Evolutionary conservation across 2,329 filamentous ascomycete genomes (phyloP), one percentile per base, ranked within the genome.

Genomic region (Penicillium sp.): DNA sequence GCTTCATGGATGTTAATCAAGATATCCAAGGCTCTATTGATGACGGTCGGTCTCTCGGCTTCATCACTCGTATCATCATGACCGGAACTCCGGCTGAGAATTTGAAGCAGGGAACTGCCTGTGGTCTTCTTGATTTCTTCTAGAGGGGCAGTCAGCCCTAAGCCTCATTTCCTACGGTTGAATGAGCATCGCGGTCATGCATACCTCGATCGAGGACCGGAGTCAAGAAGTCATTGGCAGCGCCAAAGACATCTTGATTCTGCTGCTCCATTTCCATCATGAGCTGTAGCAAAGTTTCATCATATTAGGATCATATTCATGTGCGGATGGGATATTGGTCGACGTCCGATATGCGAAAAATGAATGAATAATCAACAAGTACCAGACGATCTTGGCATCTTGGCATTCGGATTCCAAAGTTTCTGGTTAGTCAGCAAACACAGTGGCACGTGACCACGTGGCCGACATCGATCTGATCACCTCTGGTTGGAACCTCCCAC

Each of bases 131-230:
- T 67, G 44, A 75, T 67, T 63, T 75, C 68, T 59, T 74, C 74
- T 76, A 67, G n/a, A 46, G 18, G 34, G 41, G 34, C 34, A 22
- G 66, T 74, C 65, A 75, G 72, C 65, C 57, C 40, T 21, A 38
- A 45, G 21, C 48, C 31, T 18, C 38, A 5, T 32, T 46, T 43
- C 6, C 13, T 36, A 36, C 34, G 34, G 2, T 34, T 43, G 14
- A 18, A 52, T 51, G 45, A 57, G 53, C 22, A 52, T 46, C 60
- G 52, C 62, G 45, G 59, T 57, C 53, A 57, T 42, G 59, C 73
- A 59, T 75, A 70, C 74, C 74, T 76, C 70, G 66, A 59, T 72
- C 66, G 54, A 76, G 64, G 39, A 75, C 72, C 29, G 74, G 72
- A 49, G 59, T 65, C 41, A 77, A 58, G 56, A 76, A 76, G 21